Evolutionary conservation across 768 basidiomycete genomes (phyloP).

Genomic region (Auriscalpium vulgare): DNA sequence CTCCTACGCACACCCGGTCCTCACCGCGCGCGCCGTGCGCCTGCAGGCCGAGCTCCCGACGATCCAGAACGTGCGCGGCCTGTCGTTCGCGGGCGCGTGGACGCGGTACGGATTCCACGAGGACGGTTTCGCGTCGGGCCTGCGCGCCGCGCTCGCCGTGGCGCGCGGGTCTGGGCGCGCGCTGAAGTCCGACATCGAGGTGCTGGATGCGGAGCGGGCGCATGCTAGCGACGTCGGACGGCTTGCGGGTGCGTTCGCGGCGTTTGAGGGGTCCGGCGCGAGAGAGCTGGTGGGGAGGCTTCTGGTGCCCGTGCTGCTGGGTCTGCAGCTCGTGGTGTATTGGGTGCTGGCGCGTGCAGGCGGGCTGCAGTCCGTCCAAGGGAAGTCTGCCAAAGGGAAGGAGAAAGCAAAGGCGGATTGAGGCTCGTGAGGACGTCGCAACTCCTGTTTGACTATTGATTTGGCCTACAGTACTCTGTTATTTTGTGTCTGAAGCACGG

Average conservation of each 20-base stretch:
- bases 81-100: slow-evolving; percentile 64
- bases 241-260: neutral
- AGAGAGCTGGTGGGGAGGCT: neutral
- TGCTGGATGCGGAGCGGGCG: neutral
- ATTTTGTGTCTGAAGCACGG: too few relatives aligned
- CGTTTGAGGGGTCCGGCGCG: neutral
- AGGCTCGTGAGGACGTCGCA: too few relatives aligned
- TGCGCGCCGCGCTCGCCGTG: slow-evolving; percentile 25
- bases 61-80: slow-evolving; percentile 56
- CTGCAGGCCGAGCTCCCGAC: slow-evolving; percentile 43
- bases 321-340: too few relatives aligned
- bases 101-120: slow-evolving; percentile 78
- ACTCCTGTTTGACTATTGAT: too few relatives aligned
- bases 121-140: slow-evolving; percentile 55
- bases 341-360: too few relatives aligned
- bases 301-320: too few relatives aligned
- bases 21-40: slow-evolving; percentile 46
- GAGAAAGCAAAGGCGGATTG: too few relatives aligned
- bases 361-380: too few relatives aligned
- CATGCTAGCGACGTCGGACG: neutral
- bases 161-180: neutral
- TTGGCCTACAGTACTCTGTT: too few relatives aligned
- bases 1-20: slow-evolving; percentile 62
- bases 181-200: neutral
- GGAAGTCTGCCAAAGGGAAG: too few relatives aligned